Evolutionary conservation across 257 asterid species (phyloP).

Genomic region (Solanum gracilifrons): DNA sequence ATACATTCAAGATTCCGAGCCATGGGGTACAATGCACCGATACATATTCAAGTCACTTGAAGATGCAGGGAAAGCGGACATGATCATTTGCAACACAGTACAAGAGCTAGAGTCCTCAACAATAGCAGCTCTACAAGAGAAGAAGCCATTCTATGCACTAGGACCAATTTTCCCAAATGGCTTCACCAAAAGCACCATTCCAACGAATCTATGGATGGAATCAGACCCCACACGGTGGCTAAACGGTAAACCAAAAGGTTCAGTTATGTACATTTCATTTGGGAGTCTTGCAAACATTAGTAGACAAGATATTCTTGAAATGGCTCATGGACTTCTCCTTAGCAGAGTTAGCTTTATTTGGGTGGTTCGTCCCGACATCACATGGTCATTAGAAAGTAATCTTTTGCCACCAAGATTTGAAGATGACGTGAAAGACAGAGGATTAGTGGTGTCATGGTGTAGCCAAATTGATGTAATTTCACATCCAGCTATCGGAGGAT

Average conservation of each 20-base stretch:
- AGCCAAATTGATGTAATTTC: constrained; percentile 8
- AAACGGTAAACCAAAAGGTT: not conserved
- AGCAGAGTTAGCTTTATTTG: constrained; percentile 10
- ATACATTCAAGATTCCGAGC: not conserved
- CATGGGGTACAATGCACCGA: not conserved
- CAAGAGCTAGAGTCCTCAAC: constrained; percentile 14
- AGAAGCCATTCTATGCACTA: not conserved
- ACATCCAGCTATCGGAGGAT: constrained; percentile 9
- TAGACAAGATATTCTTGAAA: constrained; percentile 1
- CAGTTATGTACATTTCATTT: constrained; percentile 19
- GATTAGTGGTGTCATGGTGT: constrained; percentile 12
- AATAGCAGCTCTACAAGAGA: constrained; percentile 1
- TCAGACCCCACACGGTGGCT: constrained; percentile 7
- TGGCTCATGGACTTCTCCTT: constrained; percentile 8
- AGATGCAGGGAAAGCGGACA: constrained; percentile 7
- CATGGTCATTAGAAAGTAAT: not conserved
- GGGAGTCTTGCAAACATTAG: constrained; percentile 9
- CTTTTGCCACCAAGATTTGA: constrained; percentile 3
- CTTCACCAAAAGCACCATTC: not conserved
- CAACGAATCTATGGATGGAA: constrained; percentile 6
- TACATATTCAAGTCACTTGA: constrained; percentile 11
- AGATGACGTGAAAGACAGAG: not conserved
- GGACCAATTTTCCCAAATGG: constrained; percentile 9
- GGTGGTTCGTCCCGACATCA: constrained; percentile 9
- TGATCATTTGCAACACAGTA: constrained; percentile 12